Evolutionary conservation across 2,329 filamentous ascomycete species (phyloP), one percentile per base, ranked within the genome.

Genomic region (Neofusicoccum umdonicola): DNA sequence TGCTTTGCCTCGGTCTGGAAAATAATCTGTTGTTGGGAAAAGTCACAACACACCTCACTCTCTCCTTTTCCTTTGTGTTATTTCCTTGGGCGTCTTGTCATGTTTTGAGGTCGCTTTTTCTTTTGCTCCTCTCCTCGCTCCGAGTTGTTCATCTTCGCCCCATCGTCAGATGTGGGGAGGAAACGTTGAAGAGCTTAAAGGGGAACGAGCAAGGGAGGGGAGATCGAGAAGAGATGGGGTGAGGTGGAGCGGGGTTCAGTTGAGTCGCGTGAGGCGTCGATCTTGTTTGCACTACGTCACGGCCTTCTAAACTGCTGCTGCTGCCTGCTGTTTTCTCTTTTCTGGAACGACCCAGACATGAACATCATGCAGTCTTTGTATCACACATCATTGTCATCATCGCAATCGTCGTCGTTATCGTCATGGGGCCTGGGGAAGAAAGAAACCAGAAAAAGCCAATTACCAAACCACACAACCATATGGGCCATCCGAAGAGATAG

Each of bases 271-370:
- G 37, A 47, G 56, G 44, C 37, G 41, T 39, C 56, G 41, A 60
- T 60, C 27, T 44, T 60, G 42, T 60, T 60, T 60, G 56, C 42
- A 45, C 42, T 47, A 60, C 56, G 31, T 60, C 56, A 60, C 56
- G 56, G 56, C 42, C 56, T 60, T 60, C 56, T 60, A 47, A 57
- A 17, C 54, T 57, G 56, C 56, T 60, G 56, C 37, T 58, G 39
- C 54, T 60, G 11, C 56, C 56, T 47, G 17, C 39, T 47, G 47
- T 60, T 19, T 37, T 19, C 31, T 47, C 42, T 60, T 60, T 58
- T 37, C 27, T 19, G 27, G 31, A 45, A 60, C 44, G 56, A 60
- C 56, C 42, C 56, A 60, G 42, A 60, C 56, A 60, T 60, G 56
- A 60, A 45, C 56, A 60, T 60, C 56, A 60, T 60, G 56, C 56